A percentile compares a stretch with the other conserved stretches of the same genome.
Evolutionary conservation across 1,139 yeast genomes (phyloP).

Genomic region (Candida neerlandica): DNA sequence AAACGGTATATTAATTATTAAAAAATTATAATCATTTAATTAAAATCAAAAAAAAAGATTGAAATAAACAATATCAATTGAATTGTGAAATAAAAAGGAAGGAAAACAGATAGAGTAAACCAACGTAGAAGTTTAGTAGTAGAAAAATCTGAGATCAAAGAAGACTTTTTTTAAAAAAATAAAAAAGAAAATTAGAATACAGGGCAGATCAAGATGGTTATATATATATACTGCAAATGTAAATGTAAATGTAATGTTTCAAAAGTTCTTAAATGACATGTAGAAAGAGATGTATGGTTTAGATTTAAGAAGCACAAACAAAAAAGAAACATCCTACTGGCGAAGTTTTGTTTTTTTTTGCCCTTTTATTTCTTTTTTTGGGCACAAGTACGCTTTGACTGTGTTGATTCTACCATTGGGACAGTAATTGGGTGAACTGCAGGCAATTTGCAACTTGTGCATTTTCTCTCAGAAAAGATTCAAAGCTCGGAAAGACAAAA

Average conservation of each 20-base stretch:
- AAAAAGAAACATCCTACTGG: not conserved
- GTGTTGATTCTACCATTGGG: too few species aligned
- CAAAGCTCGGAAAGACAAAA: not conserved
- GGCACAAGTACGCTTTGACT: not conserved
- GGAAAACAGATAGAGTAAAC: not conserved
- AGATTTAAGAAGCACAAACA: not conserved
- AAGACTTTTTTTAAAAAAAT: not conserved
- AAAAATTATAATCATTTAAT: not conserved
- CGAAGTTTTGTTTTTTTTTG: not conserved
- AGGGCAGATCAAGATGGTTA: not conserved
- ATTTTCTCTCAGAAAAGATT: not conserved
- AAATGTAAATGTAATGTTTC: not conserved
- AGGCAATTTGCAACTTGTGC: not conserved
- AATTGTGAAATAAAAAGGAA: not conserved
- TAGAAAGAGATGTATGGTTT: not conserved
- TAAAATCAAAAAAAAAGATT: not conserved
- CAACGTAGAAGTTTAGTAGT: not conserved
- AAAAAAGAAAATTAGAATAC: not conserved
- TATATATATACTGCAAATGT: not conserved
- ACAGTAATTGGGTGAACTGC: not conserved
- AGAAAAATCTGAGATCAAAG: not conserved
- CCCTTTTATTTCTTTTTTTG: not conserved
- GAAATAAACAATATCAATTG: not conserved
- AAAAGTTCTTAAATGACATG: not conserved
- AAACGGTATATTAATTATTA: not conserved